Base-by-base conservation (phyloP, 352 stramenopile species). In the Phytophthora cryptogea region DNA sequence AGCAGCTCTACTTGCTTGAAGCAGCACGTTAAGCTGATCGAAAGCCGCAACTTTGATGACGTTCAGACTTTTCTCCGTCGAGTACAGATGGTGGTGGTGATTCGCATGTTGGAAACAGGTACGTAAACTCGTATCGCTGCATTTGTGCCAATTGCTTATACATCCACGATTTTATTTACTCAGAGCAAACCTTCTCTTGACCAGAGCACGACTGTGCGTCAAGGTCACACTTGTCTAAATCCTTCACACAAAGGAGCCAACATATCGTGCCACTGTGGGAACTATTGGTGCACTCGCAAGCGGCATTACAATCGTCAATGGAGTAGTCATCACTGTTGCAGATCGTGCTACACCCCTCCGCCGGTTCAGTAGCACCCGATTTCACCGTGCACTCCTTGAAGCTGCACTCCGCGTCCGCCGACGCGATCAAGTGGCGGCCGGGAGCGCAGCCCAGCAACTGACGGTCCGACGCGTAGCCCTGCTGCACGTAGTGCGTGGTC, bases 231-330 rank as follows among this genome's bases (percentile, higher is more conserved):
- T 48, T 61, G 43, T 80, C 59, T 33, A 84, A 23, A 26, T 80
- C 63, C 41, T 67, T 36, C 6, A 87, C 77, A n/a, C 76, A 86
- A 11, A 86, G 55, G 71, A 86, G 80, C 76, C 76, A 86, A 52
- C 76, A 86, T 11, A 48, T 70, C 0, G 65, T 73, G 14, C 54
- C 72, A 10, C 61, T 63, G 44, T 73, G 51, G 0, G 60, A 28
- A 44, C 66, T 73, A 1, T 41, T 43, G 3, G 46, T 45, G 47
- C 73, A 82, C 13, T 55, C 39, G 39, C 76, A 82, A 20, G 43
- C 69, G 8, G 59, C 40, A 0, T 54, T 28, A 10, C 76, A 86
- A 4, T 44, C 39, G 5, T 30, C 35, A 4, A 39, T 40, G 0
- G 58, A 32, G 30, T 80, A 30, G 54, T 82, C 64, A 23, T 33